Base-by-base conservation (phyloP, 495 filamentous ascomycete species). In the Aspergillus haitiensis region DNA sequence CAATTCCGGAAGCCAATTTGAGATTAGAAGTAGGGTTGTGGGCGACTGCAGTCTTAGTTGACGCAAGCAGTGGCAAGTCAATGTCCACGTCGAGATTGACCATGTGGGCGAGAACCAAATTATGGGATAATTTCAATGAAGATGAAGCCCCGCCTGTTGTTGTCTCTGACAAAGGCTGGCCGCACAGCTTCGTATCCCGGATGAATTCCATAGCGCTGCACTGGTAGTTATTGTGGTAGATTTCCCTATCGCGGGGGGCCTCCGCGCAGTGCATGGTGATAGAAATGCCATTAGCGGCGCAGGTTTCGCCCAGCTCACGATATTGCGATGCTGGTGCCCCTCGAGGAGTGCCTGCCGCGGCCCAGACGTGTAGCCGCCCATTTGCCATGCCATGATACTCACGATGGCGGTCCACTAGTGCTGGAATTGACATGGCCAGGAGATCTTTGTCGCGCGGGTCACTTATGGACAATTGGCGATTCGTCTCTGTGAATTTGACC, bases 11-110 rank as follows among this genome's bases (percentile, higher is more conserved):
- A 0, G 78, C 79, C 10, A 82, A 67, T 53, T 81, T 81, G 3
- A 76, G 72, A 40, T 82, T 82, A 2, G 77, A 80, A 0, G 76
- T 76, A 0, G 79, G 79, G 52, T 75, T 78, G 53, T 82, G 79
- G 2, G 78, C 77, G n/a, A 82, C 73, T 39, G 77, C 69, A 0
- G 77, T 76, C 4, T 68, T 68, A 0, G 79, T 78, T 3, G 68
- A 58, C 9, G 71, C 65, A 3, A 82, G 67, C 5, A 63, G 58
- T 6, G 69, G 54, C 42, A 81, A 73, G 56, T 82, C 79, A 3
- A 66, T 66, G 40, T 76, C 76, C 16, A 52, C 35, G 45, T 79
- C 76, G 5, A 81, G 67, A 52, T 80, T 75, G 0, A 79, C 75
- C 76, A 79, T 77, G 54, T 81, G 78, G 0, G 69, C 78, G 0